A percentile compares a stretch with the other conserved stretches of the same genome.
These are phyloP conservation scores for Dioszegia crocea DNA, from an alignment of 768 basidiomycete species.

Conservation along the genomic window DNA sequence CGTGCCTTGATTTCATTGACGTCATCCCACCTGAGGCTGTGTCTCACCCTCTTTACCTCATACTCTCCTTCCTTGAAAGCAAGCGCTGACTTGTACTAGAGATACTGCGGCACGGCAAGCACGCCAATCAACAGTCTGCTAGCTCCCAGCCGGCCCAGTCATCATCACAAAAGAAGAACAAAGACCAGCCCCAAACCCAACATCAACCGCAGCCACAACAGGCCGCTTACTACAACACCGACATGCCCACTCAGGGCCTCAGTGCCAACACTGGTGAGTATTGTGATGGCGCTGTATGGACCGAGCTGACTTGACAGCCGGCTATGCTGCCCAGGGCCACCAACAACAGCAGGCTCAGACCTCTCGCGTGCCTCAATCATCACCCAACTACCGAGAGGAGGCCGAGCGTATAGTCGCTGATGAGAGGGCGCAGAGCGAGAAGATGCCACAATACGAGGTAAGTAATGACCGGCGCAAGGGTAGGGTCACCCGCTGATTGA, in stretches of 20 bases:
- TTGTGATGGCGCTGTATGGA: neutral
- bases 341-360: conserved; percentile 32
- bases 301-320: conserved; percentile 34
- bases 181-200: conserved; percentile 36
- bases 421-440: conserved; percentile 66
- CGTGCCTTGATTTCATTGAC: no score
- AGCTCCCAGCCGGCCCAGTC: conserved; percentile 40
- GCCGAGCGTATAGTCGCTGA: conserved; percentile 71
- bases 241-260: conserved; percentile 47
- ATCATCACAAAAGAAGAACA: conserved; percentile 43
- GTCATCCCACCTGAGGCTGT: no score
- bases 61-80: neutral
- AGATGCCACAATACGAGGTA: conserved; percentile 77
- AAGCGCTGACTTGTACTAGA: conserved; percentile 52
- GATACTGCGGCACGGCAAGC: conserved; percentile 77
- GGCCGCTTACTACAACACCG: conserved; percentile 49
- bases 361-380: conserved; percentile 43
- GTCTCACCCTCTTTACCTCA: no score
- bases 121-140: conserved; percentile 50
- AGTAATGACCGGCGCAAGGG: conserved; percentile 1
- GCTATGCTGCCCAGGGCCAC: neutral
- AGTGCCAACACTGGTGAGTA: conserved; percentile 33
- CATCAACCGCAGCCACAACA: conserved; percentile 29
- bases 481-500: neutral
- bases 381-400: conserved; percentile 47